Percentiles rank a stretch among this genome's conserved stretches.
Evolutionary conservation across 345 rosid species (phyloP).

Genomic region (Odontarrhena argentea): DNA sequence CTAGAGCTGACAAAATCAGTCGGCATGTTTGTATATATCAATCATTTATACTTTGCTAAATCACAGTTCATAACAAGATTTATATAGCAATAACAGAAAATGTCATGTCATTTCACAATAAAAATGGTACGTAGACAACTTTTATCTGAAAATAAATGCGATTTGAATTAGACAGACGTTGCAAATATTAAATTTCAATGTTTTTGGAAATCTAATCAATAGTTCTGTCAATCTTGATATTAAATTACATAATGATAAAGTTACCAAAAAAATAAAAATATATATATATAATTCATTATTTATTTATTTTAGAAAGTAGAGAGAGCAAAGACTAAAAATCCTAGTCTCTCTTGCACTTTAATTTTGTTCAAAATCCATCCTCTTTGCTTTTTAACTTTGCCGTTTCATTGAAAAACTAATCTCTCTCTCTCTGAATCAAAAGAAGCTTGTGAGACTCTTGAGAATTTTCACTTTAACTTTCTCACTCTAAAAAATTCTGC

Average conservation of each 20-base stretch:
- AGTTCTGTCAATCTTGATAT: constrained; percentile 19
- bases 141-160: not conserved
- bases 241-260: constrained; percentile 15
- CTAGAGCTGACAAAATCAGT: constrained; percentile 38
- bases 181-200: constrained; percentile 4
- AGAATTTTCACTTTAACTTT: constrained; percentile 33
- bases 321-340: constrained; percentile 23
- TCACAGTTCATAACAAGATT: constrained; percentile 18
- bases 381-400: constrained; percentile 50
- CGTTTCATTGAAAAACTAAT: constrained; percentile 56
- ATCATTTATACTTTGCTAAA: constrained; percentile 26
- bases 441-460: not conserved
- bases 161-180: constrained; percentile 26
- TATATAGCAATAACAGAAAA: not conserved
- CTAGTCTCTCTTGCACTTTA: constrained; percentile 32
- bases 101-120: not conserved
- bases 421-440: constrained; percentile 4
- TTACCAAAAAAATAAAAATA: constrained; percentile 6
- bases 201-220: constrained; percentile 19
- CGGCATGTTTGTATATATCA: constrained; percentile 33
- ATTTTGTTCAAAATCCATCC: constrained; percentile 30
- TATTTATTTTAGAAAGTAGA: not conserved
- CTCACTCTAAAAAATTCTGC: constrained; percentile 36
- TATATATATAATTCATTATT: not conserved
- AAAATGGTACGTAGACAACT: no score